A percentile compares a stretch with the other conserved stretches of the same genome.
These are phyloP conservation scores for Taiozyma sp. DNA, from an alignment of 1,139 yeast species.

Conservation along the genomic window DNA sequence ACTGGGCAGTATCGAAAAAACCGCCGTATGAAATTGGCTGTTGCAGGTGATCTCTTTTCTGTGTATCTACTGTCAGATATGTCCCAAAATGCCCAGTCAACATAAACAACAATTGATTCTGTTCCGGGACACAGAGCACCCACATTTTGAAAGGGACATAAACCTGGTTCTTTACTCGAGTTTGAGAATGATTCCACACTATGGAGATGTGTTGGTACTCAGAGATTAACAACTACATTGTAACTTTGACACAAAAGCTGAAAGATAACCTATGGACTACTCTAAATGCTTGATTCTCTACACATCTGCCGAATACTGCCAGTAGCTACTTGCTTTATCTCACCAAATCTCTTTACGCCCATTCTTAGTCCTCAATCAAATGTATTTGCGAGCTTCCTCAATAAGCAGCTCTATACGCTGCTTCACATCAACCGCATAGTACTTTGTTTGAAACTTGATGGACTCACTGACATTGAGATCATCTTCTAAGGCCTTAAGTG, in stretches of 20 bases:
- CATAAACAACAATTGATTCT: neutral
- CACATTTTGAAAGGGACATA: no score
- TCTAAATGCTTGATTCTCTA: no score
- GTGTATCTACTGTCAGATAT: neutral
- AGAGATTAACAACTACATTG: no score
- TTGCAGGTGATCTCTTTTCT: neutral
- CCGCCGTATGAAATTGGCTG: neutral
- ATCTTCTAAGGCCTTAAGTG: neutral
- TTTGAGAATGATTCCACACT: no score
- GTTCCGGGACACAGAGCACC: neutral
- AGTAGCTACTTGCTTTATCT: no score
- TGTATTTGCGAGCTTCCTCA: neutral
- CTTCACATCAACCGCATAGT: neutral
- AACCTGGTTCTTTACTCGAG: no score
- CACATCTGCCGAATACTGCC: no score
- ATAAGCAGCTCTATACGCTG: neutral
- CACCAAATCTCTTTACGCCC: no score
- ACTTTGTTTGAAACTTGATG: neutral
- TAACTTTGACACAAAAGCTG: no score
- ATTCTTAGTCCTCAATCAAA: neutral
- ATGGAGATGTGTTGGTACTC: no score
- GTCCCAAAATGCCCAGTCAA: neutral
- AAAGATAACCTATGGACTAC: no score
- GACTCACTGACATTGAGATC: neutral
- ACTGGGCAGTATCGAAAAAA: no score